Conservation (phyloP, 1,284 basidiomycete genomes). For the Kwoniella shivajii region DNA sequence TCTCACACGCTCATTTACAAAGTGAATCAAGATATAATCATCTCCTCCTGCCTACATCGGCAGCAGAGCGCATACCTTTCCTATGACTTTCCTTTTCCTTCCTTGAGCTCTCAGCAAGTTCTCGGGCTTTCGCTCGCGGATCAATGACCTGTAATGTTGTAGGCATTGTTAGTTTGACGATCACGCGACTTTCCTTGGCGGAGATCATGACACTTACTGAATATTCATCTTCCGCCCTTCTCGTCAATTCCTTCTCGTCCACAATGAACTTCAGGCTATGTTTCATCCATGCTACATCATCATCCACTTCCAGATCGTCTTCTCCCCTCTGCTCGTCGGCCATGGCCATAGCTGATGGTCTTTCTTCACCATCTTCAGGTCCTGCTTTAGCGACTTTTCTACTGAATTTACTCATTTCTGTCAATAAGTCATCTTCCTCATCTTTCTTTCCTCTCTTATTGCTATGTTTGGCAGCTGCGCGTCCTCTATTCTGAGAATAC, state of each 20-base stretch:
- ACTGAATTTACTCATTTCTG: slow-evolving; percentile 70
- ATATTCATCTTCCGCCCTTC: slow-evolving; percentile 83
- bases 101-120: slow-evolving; percentile 22
- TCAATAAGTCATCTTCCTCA: slow-evolving; percentile 71
- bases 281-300: slow-evolving; percentile 75
- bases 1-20: not conserved
- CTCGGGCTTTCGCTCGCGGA: slow-evolving; percentile 50
- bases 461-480: slow-evolving; percentile 57
- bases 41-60: slow-evolving; percentile 21
- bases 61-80: slow-evolving; percentile 21
- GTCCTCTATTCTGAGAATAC: slow-evolving; percentile 68
- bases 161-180: no score
- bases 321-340: slow-evolving; percentile 58
- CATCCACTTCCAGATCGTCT: slow-evolving; percentile 73
- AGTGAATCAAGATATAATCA: not conserved
- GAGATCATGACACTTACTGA: no score
- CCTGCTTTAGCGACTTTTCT: slow-evolving; percentile 59
- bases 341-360: slow-evolving; percentile 21
- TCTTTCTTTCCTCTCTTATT: slow-evolving; percentile 56
- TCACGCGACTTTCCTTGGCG: no score
- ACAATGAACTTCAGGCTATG: slow-evolving; percentile 77
- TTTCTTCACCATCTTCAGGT: slow-evolving; percentile 27
- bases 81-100: slow-evolving; percentile 18
- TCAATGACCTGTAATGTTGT: slow-evolving; percentile 49
- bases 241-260: slow-evolving; percentile 67